phyloP scores from a whole-genome alignment of 805 yeast species.

The Saccharomycopsis microspora region DNA sequence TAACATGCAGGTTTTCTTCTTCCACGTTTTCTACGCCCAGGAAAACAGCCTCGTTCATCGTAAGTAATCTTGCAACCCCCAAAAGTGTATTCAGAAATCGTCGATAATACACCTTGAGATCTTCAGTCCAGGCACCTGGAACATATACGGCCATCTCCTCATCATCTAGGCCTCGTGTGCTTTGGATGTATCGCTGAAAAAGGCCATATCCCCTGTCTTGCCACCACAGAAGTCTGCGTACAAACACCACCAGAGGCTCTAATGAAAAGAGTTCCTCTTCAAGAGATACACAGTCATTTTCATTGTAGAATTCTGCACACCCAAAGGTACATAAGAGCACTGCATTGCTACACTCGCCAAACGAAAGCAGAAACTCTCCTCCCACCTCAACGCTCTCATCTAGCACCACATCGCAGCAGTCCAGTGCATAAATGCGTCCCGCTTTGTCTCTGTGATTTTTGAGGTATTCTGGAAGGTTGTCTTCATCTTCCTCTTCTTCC shows the following conservation, averaged over 20 bases:
- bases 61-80: background rate
- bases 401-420: conserved; percentile 63
- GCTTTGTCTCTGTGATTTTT: conserved; percentile 15
- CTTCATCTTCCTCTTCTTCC: conserved; percentile 5
- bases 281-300: conserved; percentile 7
- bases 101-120: background rate
- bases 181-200: background rate
- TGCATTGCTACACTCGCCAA: conserved; percentile 28
- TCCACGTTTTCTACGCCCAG: background rate
- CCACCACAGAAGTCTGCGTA: conserved; percentile 10
- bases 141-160: background rate
- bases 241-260: background rate
- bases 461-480: conserved; percentile 8
- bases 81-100: background rate
- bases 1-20: no score
- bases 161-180: background rate
- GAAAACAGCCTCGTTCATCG: conserved; percentile 2
- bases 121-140: conserved; percentile 3
- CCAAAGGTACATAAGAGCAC: conserved; percentile 1
- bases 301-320: background rate
- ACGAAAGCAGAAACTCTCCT: conserved; percentile 67
- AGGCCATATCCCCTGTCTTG: background rate
- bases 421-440: conserved; percentile 29
- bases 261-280: background rate
- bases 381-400: conserved; percentile 32